These are phyloP conservation scores for Saccharum hybrid DNA, from an alignment of 202 grass and related monocot species.

Conservation along the genomic window DNA sequence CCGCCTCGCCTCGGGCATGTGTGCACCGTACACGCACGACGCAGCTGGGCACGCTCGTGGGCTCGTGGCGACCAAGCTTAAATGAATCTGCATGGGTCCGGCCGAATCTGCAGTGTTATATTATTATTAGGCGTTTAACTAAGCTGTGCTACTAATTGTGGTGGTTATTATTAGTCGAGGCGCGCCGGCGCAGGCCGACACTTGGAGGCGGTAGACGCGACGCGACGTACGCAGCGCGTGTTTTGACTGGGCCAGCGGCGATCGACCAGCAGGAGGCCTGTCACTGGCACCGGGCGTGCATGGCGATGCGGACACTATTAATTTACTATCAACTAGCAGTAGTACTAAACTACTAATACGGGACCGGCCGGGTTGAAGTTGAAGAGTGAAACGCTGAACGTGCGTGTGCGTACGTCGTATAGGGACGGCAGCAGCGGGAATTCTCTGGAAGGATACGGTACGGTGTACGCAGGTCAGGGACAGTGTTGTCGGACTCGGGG, in stretches of 20 bases:
- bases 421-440: too few relatives aligned
- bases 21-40: background rate
- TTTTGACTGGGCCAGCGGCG: conserved; percentile 35
- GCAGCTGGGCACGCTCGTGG: background rate
- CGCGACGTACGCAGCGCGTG: conserved; percentile 18
- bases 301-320: conserved; percentile 31
- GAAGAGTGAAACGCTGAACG: too few relatives aligned
- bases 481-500: too few relatives aligned
- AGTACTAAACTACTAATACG: too few relatives aligned
- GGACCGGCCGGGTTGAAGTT: too few relatives aligned
- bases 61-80: conserved; percentile 5
- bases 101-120: background rate
- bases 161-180: background rate
- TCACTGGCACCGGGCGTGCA: conserved; percentile 36
- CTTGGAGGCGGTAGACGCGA: conserved; percentile 45
- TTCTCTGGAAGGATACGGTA: too few relatives aligned
- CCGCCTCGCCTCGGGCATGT: too few relatives aligned
- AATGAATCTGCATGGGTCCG: background rate
- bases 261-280: background rate
- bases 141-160: background rate
- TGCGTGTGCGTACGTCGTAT: too few relatives aligned
- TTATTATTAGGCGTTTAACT: too few relatives aligned
- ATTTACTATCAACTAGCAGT: too few relatives aligned
- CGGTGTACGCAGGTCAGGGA: too few relatives aligned
- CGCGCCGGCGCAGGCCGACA: conserved; percentile 38